Evolutionary conservation across 2,329 filamentous ascomycete species (phyloP).

Genomic region (Cordyceps pruinosa): DNA sequence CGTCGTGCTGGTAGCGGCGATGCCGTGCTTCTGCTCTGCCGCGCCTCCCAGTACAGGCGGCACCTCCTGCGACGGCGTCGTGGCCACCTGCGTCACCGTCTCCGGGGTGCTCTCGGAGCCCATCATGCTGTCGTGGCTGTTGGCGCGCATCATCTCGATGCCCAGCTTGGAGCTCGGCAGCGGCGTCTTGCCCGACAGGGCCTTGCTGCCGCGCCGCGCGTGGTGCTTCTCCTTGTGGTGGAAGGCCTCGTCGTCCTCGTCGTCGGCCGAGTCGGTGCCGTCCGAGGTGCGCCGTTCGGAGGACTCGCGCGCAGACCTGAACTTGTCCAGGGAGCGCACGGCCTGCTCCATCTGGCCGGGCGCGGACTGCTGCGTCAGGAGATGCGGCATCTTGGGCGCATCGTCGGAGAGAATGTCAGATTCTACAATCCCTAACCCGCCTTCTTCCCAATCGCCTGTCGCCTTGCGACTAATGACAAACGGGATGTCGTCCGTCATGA

Average conservation of each 20-base stretch:
- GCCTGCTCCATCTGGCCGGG: constrained; percentile 52
- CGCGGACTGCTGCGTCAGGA: constrained; percentile 57
- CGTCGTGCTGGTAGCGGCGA: not conserved
- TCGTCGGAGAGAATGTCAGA: constrained; percentile 39
- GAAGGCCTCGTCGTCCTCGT: constrained; percentile 75
- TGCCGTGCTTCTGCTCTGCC: constrained; percentile 11
- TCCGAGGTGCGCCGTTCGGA: constrained; percentile 42
- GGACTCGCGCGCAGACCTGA: constrained; percentile 55
- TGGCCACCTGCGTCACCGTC: constrained; percentile 44
- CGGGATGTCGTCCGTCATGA: constrained; percentile 69
- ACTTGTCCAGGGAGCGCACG: constrained; percentile 62
- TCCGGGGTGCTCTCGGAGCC: constrained; percentile 45
- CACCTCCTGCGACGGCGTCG: constrained; percentile 41
- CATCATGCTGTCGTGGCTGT: constrained; percentile 78
- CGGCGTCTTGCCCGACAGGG: constrained; percentile 39
- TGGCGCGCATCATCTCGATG: constrained; percentile 96
- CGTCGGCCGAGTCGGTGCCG: constrained; percentile 79
- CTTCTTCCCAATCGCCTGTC: constrained; percentile 71
- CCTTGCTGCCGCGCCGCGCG: constrained; percentile 37
- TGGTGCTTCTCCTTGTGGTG: constrained; percentile 33
- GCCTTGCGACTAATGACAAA: constrained; percentile 67
- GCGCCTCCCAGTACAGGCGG: constrained; percentile 23
- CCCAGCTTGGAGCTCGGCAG: constrained; percentile 81
- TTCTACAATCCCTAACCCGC: constrained; percentile 71
- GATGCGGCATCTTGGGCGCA: constrained; percentile 40